A percentile compares a stretch with the other conserved stretches of the same genome.
phyloP scores from a whole-genome alignment of 441 rosid species.

The Euphorbia corollata region DNA sequence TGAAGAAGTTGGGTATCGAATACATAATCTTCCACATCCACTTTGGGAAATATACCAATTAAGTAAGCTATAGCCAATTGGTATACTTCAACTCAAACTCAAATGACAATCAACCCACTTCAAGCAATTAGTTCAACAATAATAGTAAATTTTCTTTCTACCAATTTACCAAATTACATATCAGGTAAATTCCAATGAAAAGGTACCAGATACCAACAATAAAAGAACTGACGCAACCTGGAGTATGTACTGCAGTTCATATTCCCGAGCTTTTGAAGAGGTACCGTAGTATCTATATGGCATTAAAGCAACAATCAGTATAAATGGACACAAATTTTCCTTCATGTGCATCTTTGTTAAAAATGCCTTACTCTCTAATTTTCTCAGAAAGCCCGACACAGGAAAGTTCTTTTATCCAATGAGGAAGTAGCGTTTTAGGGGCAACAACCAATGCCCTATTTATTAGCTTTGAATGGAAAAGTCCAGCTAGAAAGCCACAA shows the following conservation, averaged over 20 bases:
- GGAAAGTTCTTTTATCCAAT: slow-evolving; percentile 90
- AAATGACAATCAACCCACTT: not conserved
- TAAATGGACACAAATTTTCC: slow-evolving; percentile 4
- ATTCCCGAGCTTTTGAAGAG: slow-evolving; percentile 64
- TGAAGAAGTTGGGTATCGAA: too few relatives aligned
- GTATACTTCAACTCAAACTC: slow-evolving; percentile 5
- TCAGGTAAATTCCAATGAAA: not conserved
- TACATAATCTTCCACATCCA: too few relatives aligned
- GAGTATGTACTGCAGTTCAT: slow-evolving; percentile 74
- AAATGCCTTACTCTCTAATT: slow-evolving; percentile 70
- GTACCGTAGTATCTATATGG: slow-evolving; percentile 61
- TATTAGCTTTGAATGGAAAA: slow-evolving; percentile 69
- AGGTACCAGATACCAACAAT: slow-evolving; percentile 9
- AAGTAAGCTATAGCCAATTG: too few relatives aligned
- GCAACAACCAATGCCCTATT: slow-evolving; percentile 80
- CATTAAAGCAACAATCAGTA: slow-evolving; percentile 13
- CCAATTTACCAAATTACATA: not conserved
- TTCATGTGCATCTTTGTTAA: slow-evolving; percentile 7
- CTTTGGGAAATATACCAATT: too few relatives aligned
- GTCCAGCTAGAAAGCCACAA: slow-evolving; percentile 86
- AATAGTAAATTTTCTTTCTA: slow-evolving; percentile 3
- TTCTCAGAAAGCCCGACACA: slow-evolving; percentile 69
- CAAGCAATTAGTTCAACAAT: slow-evolving; percentile 7
- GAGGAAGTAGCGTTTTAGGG: slow-evolving; percentile 86
- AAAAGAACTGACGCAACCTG: slow-evolving; percentile 44